A percentile compares a stretch with the other conserved stretches of the same genome.
phyloP scores from a whole-genome alignment of 192 early-diverging fungal genomes.

The Chytriomyces confervae region DNA sequence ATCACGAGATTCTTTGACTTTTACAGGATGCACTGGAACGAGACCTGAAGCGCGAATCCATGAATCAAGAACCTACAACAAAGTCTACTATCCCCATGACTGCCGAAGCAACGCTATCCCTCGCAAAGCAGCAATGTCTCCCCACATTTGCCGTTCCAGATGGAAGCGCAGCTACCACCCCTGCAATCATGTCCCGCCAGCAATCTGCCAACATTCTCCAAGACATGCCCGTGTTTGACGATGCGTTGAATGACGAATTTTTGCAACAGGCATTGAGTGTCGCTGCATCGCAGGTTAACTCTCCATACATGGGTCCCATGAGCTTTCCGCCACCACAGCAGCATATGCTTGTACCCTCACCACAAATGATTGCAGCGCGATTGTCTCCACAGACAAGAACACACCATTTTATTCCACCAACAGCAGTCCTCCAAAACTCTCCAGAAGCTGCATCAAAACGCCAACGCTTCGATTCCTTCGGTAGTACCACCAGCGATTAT shows the following conservation, averaged over 20 bases:
- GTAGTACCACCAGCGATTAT: not conserved
- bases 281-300: conserved; percentile 2
- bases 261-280: conserved; percentile 9
- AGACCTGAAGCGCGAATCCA: conserved; percentile 92
- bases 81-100: conserved; percentile 51
- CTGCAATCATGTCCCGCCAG: conserved; percentile 40
- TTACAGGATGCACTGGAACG: conserved; percentile 90
- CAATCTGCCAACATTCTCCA: conserved; percentile 42
- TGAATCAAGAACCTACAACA: conserved; percentile 84
- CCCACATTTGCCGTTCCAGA: conserved; percentile 66
- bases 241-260: not conserved
- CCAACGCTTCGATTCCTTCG: not conserved
- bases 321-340: conserved; percentile 6
- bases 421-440: not conserved
- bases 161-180: conserved; percentile 58
- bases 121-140: conserved; percentile 69
- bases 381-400: conserved; percentile 2
- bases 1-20: conserved; percentile 7
- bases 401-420: conserved; percentile 18
- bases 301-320: not conserved
- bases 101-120: conserved; percentile 43
- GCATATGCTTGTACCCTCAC: not conserved
- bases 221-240: conserved; percentile 2
- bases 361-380: not conserved
- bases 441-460: conserved; percentile 10